Evolutionary conservation across 352 stramenopile genomes (phyloP), one percentile per base, ranked within the genome.

Genomic region (Peronospora farinosa): DNA sequence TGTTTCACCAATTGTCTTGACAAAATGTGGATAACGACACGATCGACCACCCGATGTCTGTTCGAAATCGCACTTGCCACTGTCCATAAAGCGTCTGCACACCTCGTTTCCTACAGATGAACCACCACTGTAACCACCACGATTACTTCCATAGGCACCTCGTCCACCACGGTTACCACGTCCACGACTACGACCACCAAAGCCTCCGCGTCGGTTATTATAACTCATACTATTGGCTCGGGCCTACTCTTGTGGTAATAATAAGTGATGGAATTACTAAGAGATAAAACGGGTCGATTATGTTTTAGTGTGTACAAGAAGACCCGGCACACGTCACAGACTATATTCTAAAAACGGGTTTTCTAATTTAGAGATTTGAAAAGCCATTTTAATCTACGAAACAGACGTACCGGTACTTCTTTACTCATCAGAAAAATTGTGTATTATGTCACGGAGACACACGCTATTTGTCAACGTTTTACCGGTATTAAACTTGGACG

Each of bases 1-100:
- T 1, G 79, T 86, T 63, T 86, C 77, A 30, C 82, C 82, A 49
- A 93, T 86, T 42, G 84, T 88, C 68, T 86, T 83, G 48, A 88
- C 63, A 46, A 93, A 86, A 65, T 93, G 82, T 48, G 79, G 79
- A 59, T 68, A 87, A 49, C 78, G 76, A 42, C 82, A 93, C 41
- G 74, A 71, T 31, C 63, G 63, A 3, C 63, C 63, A 25, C 57
- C 56, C 19, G 60, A 69, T 32, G 60, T 65, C 37, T 67, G 63
- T 12, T 76, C 72, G 23, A 78, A 75, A 15, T 79, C 67, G 61
- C 79, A 90, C 43, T 87, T 87, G 45, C 76, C 69, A 44, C 60
- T 65, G 49, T 84, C 71, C 46, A 89, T 54, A 52, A 79, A 85
- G 44, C 67, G 65, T 13, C 73, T 60, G 40, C 82, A 93, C 17